Evolutionary conservation across 495 filamentous ascomycete genomes (phyloP), one percentile per base, ranked within the genome.

Genomic region (Choiromyces venosus): DNA sequence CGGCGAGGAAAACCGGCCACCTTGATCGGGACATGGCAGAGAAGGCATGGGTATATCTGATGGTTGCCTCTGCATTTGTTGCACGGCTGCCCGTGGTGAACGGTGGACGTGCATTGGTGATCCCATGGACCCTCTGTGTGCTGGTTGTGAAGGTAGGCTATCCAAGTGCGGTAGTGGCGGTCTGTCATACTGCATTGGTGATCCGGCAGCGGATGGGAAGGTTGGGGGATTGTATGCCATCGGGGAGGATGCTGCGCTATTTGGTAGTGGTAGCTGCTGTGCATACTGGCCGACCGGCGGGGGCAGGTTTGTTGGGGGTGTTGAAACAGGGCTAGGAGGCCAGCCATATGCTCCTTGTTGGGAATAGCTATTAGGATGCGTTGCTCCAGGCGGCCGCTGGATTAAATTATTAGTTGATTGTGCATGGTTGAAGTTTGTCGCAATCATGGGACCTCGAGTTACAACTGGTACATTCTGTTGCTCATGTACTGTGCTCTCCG

Each of bases 401-500:
- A 77, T 71, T 73, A 79, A 67, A 14, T 72, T 46, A 44, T 67
- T 72, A 67, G 74, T 40, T 65, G 72, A 69, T 25, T 71, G 79
- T 44, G 70, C 77, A 69, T 79, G 78, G 69, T 71, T 61, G 69
- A 77, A 80, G 67, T 74, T 80, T 71, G 78, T 71, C 25, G 78
- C 68, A 35, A 80, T 80, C 77, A 80, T 80, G 61, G 79, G 75
- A 7, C 74, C 72, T 33, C 79, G 76, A 40, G 78, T 80, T 39
- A 80, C 78, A 69, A 80, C 79, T 79, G 89, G 86, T 66, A 91
- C 86, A 69, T 87, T 90, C 75, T 89, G 87, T 70, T 90, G 87
- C 73, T 97, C 95, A 77, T 93, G 91, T 42, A 97, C 87, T n/a
- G 93, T 97, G 7, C 96, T 94, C 82, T 99, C 95, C 2, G 96